Percentiles rank a stretch among this genome's conserved stretches.
phyloP scores from a whole-genome alignment of 345 rosid genomes.

The Populus pruinosa region DNA sequence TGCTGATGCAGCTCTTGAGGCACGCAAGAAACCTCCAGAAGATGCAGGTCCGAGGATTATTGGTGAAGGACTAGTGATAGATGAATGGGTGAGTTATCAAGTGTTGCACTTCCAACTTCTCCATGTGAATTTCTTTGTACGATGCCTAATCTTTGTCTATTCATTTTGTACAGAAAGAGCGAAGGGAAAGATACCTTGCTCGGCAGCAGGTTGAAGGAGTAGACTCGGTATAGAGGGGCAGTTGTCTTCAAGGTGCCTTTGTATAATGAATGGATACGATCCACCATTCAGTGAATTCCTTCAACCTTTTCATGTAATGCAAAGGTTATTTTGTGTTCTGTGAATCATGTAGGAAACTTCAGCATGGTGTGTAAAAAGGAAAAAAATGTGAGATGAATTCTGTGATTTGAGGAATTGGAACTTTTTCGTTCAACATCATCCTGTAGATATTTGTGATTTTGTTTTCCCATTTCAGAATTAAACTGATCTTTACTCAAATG shows the following conservation, averaged over 20 bases:
- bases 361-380: constrained; percentile 8
- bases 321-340: constrained; percentile 8
- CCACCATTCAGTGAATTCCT: constrained; percentile 19
- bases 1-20: constrained; percentile 84
- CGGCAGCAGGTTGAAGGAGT: constrained; percentile 77
- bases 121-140: background rate
- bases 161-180: constrained; percentile 61
- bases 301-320: constrained; percentile 20
- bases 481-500: background rate
- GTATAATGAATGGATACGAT: background rate
- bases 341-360: constrained; percentile 25
- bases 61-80: constrained; percentile 99
- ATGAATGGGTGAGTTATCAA: constrained; percentile 82
- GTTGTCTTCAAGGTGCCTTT: constrained; percentile 1
- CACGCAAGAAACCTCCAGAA: constrained; percentile 75
- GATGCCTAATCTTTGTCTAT: background rate
- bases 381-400: constrained; percentile 23
- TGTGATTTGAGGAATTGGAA: constrained; percentile 16
- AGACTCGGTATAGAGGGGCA: constrained; percentile 51
- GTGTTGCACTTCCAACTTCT: background rate
- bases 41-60: constrained; percentile 77
- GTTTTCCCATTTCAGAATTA: constrained; percentile 3
- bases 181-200: constrained; percentile 94
- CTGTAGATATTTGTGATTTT: constrained; percentile 20
- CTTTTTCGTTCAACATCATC: background rate